Base-by-base conservation (phyloP, 768 basidiomycete species). In the Russula compacta region DNA sequence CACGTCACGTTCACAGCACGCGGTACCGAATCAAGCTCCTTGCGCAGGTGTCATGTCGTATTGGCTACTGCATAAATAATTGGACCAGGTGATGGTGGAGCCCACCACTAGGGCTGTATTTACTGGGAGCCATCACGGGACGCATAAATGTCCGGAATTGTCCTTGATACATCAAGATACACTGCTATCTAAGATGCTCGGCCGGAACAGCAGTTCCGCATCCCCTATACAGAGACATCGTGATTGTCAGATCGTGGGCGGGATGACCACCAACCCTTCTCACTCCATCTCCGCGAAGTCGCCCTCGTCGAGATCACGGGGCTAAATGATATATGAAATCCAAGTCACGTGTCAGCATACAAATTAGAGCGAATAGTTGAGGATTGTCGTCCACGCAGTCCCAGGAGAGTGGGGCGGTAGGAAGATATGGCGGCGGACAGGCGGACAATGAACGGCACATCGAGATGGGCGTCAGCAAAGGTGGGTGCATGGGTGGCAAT, bases 251-350 rank as follows among this genome's bases (percentile, higher is more conserved):
- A 48, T 17, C 44, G 39, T 11, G 19, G 21, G 35, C 21, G 51
- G 43, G 35, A n/a, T 15, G 9, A 11, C 15, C n/a, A 10, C 29
- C 39, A n/a, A 50, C 29, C 21, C n/a, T 19, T 14, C 19, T 46
- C 69, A 89, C 68, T 86, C 85, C 76, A 85, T 74, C 62, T 86
- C 87, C 61, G 81, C 80, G 73, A 95, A 95, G 72, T 95, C 92
- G 7, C 93, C 92, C 63, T 90, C 91, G 70, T 98, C 95, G 73
- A 98, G 77, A 73, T 98, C 93, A 70, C 83, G 89, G 12, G 94
- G 95, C 87, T 95, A 67, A 29, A 39, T 8, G 29, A 7, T 4
- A 44, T 33, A 7, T 43, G 43, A 46, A n/a, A 46, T 5, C 66
- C 44, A 44, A 24, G 50, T 42, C 56, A 53, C 40, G 49, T 61